Conservation (phyloP, 441 rosid species). For the Arabidopsis hybrid region DNA sequence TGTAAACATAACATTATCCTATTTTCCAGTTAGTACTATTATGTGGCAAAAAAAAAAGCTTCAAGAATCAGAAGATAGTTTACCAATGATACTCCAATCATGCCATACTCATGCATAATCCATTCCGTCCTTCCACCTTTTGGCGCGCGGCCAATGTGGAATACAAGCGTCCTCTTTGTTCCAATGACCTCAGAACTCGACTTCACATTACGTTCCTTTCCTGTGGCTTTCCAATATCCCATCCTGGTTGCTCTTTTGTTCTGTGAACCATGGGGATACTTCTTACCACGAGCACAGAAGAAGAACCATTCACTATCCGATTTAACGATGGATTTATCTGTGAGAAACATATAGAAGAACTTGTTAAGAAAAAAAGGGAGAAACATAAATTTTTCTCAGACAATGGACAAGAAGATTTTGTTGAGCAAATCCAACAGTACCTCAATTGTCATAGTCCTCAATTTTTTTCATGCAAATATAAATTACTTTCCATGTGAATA, state of each 20-base stretch:
- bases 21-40: constrained; percentile 28
- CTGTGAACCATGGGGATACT: constrained; percentile 84
- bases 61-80: constrained; percentile 6
- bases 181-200: constrained; percentile 67
- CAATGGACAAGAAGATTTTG: constrained; percentile 14
- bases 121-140: constrained; percentile 89
- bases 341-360: neutral
- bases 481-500: constrained; percentile 1
- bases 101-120: constrained; percentile 85
- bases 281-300: constrained; percentile 83
- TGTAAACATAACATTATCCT: neutral
- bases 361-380: neutral
- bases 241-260: constrained; percentile 80
- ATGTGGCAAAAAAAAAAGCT: constrained; percentile 26
- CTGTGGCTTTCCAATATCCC: constrained; percentile 96
- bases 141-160: constrained; percentile 89
- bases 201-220: constrained; percentile 87
- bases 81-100: constrained; percentile 69
- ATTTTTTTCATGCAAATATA: neutral
- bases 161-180: constrained; percentile 86
- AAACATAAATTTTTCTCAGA: constrained; percentile 15
- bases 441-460: neutral
- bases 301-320: constrained; percentile 91
- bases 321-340: constrained; percentile 64
- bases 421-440: constrained; percentile 16